Evolutionary conservation across 164 flowering plant species (phyloP), one percentile per base, ranked within the genome.

Genomic region (Tinospora cordifolia): DNA sequence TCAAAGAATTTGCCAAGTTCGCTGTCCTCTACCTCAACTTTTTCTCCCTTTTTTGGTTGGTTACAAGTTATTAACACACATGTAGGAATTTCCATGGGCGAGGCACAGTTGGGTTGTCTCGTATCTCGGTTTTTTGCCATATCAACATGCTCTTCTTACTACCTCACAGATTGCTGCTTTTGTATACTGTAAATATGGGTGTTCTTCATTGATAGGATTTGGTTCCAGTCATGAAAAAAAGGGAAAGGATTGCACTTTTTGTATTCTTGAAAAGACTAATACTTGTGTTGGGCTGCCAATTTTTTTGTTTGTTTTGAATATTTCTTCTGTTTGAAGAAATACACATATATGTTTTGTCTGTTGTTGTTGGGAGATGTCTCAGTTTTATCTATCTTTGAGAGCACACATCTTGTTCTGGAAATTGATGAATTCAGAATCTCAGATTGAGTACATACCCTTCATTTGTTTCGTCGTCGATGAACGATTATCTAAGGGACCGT

Each of bases 121-220:
- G 59, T 62, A 39, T 69, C 51, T 71, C 68, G 66, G 63, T 63
- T 67, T 30, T 69, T 51, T 54, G 60, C n/a, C 60, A 54, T 17
- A 54, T 25, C 60, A n/a, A 54, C 60, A n/a, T 54, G 24, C 21
- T 9, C 21, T 9, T n/a, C n/a, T n/a, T n/a, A n/a, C n/a, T 21
- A 54, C 60, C 60, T 8, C 5, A 22, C 60, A 17, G 60, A 54
- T 54, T 21, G 21, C 60, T 54, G 71, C 79, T 76, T 74, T 69
- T 36, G 63, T 74, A 72, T 78, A 76, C 74, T 81, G 81, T 81
- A 81, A 78, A 81, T 81, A 74, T 70, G 65, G 72, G 79, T 24
- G 63, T 60, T 24, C 26, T 24, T 60, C 34, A 60, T 60, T 26
- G 36, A 10, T 60, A 60, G 63, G 63, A 26, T 60, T 54, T 24